Base-by-base conservation (phyloP, 192 early-diverging fungal species). In the Spizellomyces punctatus region DNA sequence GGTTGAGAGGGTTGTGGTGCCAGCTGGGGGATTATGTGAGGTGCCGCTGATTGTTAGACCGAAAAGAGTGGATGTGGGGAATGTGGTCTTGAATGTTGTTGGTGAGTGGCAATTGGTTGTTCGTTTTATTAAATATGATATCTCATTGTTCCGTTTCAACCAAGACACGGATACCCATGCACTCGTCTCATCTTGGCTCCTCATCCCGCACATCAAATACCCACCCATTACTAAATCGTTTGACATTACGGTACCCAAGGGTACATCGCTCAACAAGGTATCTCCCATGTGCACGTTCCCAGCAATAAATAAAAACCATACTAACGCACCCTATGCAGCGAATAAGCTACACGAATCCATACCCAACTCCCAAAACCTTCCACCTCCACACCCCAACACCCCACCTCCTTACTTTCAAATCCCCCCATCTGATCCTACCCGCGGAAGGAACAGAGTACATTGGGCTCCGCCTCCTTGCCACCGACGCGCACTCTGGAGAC, bases 281-380 rank as follows among this genome's bases (percentile, higher is more conserved):
- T 5, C 7, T 36, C 27, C 3, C 27, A n/a, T n/a, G 27, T 36
- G 27, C 27, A 36, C 27, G 3, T 36, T 3, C 27, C 16, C 27
- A 36, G 3, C 27, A 36, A 36, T 36, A 36, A 36, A 36, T 36
- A 36, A 36, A 36, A 36, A 36, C 27, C 27, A 36, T 36, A 36
- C 27, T 36, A 36, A 36, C 27, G 27, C 27, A 36, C 27, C 22
- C 16, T 64, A 22, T 19, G 17, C 69, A 85, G 85, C 65, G 81
- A 9, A 80, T 86, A n/a, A 73, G 65, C 44, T 86, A 84, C 70
- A 84, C 80, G 36, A 86, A 86, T 66, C 82, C 82, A n/a, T 86
- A 82, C 76, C 43, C 67, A 4, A 72, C 67, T 8, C 57, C 36
- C 22, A 82, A 82, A 48, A 47, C 48, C 14, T 80, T 86, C 56